Percentiles rank a stretch among this genome's conserved stretches.
Conservation (phyloP, 768 basidiomycete species). For the Lenzites betulinus region DNA sequence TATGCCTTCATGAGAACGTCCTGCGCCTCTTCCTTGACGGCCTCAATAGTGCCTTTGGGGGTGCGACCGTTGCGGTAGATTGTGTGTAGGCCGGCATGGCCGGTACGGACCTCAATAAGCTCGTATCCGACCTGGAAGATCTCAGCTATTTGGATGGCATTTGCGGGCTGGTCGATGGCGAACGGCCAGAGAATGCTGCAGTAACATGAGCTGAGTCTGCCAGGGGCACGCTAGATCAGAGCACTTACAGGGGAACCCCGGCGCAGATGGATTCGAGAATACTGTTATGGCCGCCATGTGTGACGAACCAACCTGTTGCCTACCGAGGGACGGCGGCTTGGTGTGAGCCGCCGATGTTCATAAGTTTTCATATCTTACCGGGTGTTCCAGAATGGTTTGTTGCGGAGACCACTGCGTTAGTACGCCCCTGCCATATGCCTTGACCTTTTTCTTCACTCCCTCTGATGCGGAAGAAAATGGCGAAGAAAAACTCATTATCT, state of each 20-base stretch:
- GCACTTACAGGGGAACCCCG: constrained; percentile 9
- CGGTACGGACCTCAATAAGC: not conserved
- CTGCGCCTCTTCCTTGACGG: constrained; percentile 15
- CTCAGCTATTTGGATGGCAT: constrained; percentile 10
- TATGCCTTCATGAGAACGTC: constrained; percentile 19
- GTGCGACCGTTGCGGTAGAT: constrained; percentile 18
- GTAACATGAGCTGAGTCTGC: too few relatives aligned
- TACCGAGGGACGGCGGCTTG: not conserved
- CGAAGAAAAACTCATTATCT: constrained; percentile 20
- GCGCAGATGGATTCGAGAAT: constrained; percentile 4
- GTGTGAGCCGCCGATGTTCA: not conserved
- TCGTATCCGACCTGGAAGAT: constrained; percentile 4
- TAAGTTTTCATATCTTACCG: not conserved
- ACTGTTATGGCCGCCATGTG: constrained; percentile 13
- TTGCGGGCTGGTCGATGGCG: constrained; percentile 8
- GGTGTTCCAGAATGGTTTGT: constrained; percentile 6
- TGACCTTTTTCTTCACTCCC: not conserved
- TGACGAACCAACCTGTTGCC: constrained; percentile 12
- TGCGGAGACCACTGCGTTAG: constrained; percentile 8
- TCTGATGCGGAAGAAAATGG: constrained; percentile 11
- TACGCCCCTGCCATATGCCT: constrained; percentile 2
- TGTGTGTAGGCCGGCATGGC: constrained; percentile 15
- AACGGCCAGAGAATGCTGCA: constrained; percentile 14
- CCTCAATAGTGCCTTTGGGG: constrained; percentile 21
- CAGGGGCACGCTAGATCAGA: not conserved